A percentile compares a stretch with the other conserved stretches of the same genome.
Conservation (phyloP, 164 flowering plant genomes). For the Stephania japonica region DNA sequence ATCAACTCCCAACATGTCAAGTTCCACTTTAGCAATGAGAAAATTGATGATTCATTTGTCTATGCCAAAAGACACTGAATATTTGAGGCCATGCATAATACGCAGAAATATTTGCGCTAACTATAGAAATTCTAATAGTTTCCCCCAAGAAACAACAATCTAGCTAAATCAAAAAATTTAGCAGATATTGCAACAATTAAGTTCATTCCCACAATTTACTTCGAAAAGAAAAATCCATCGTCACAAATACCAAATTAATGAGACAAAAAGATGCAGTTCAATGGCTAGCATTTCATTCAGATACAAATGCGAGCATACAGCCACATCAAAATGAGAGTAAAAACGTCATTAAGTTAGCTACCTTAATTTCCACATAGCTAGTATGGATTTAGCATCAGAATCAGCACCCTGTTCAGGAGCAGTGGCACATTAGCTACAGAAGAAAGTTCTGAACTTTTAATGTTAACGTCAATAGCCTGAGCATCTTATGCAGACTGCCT, state of each 20-base stretch:
- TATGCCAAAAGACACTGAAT: background rate
- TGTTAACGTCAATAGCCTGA: background rate
- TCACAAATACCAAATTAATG: background rate
- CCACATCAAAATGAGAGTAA: background rate
- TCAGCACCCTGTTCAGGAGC: conserved; percentile 34
- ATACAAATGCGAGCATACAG: background rate
- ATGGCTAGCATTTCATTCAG: background rate
- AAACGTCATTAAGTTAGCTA: conserved; percentile 11
- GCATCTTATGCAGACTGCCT: background rate
- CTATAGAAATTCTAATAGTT: background rate
- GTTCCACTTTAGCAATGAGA: background rate
- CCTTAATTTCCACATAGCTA: conserved; percentile 78
- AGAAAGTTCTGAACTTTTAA: too few species aligned
- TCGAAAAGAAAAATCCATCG: too few species aligned
- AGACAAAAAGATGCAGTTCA: background rate
- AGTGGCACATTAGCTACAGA: background rate
- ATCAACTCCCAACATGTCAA: background rate
- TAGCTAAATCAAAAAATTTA: background rate
- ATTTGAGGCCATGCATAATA: too few species aligned
- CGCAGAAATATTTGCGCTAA: too few species aligned
- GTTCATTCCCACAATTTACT: too few species aligned
- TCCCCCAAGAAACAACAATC: background rate
- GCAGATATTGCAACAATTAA: background rate
- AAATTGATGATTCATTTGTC: background rate
- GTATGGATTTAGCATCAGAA: conserved; percentile 31